Conservation (phyloP, 208 protist species). For the Lotmaria passim region DNA sequence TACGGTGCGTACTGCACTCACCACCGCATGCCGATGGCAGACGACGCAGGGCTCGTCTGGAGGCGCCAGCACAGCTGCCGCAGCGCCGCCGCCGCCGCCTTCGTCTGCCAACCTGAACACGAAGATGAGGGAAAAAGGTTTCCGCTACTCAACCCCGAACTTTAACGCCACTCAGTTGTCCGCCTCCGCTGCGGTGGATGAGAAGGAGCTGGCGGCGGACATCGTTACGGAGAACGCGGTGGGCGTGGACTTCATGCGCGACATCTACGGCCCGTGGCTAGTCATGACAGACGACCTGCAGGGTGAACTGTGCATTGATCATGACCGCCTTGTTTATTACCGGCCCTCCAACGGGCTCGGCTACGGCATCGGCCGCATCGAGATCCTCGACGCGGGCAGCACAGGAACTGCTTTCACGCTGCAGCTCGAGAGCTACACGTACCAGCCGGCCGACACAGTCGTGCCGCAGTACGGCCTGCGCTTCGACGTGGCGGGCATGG, state of each 20-base stretch:
- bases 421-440: constrained; percentile 80
- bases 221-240: constrained; percentile 64
- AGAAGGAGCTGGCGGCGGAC: constrained; percentile 43
- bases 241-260: constrained; percentile 56
- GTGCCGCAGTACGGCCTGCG: constrained; percentile 44
- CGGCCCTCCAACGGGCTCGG: constrained; percentile 86
- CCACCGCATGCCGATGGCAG: not conserved
- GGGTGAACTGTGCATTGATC: constrained; percentile 89
- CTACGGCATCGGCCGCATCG: constrained; percentile 81
- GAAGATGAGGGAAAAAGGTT: constrained; percentile 55
- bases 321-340: constrained; percentile 83
- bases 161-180: constrained; percentile 55
- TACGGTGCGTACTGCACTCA: too few species aligned
- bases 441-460: constrained; percentile 54
- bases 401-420: constrained; percentile 71
- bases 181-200: constrained; percentile 21
- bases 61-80: not conserved
- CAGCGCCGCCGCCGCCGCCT: not conserved
- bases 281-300: constrained; percentile 87
- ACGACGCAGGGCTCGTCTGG: too few species aligned
- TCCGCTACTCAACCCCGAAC: constrained; percentile 74
- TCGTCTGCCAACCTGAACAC: not conserved
- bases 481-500: constrained; percentile 68
- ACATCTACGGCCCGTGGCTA: constrained; percentile 88
- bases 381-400: constrained; percentile 43